Conservation (phyloP, 192 early-diverging fungal genomes). For the Mortierella antarctica region DNA sequence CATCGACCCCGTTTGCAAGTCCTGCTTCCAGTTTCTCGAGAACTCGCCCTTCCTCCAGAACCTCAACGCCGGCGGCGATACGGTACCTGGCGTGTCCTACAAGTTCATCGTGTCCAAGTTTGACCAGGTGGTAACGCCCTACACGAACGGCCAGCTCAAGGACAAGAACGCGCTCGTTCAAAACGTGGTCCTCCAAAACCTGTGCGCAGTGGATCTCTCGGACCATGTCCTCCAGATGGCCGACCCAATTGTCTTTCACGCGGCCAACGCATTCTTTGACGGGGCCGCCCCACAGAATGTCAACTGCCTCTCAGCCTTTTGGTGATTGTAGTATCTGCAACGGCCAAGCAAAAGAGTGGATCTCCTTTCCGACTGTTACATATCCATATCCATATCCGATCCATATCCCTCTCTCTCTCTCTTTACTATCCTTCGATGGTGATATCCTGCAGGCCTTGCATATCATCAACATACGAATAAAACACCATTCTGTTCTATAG, state of each 20-base stretch:
- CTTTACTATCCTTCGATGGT: background rate
- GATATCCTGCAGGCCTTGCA: too few relatives aligned
- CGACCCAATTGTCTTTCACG: constrained; percentile 42
- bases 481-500: too few relatives aligned
- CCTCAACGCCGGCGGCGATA: constrained; percentile 44
- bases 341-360: background rate
- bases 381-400: background rate
- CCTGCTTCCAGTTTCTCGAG: constrained; percentile 47
- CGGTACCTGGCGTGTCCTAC: constrained; percentile 45
- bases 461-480: too few relatives aligned
- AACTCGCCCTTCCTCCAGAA: constrained; percentile 14
- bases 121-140: constrained; percentile 48
- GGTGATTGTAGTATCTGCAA: background rate
- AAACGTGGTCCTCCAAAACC: constrained; percentile 36
- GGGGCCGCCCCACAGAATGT: constrained; percentile 23
- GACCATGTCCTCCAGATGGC: constrained; percentile 26
- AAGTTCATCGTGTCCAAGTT: constrained; percentile 31
- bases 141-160: constrained; percentile 25
- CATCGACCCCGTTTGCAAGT: constrained; percentile 37
- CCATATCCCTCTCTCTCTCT: background rate
- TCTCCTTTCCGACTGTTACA: background rate
- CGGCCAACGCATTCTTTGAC: constrained; percentile 23
- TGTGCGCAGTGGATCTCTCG: constrained; percentile 26
- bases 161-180: constrained; percentile 29
- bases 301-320: constrained; percentile 37